These are phyloP conservation scores for Schrenkiella parvula DNA, from an alignment of 345 rosid genomes.

Conservation along the genomic window DNA sequence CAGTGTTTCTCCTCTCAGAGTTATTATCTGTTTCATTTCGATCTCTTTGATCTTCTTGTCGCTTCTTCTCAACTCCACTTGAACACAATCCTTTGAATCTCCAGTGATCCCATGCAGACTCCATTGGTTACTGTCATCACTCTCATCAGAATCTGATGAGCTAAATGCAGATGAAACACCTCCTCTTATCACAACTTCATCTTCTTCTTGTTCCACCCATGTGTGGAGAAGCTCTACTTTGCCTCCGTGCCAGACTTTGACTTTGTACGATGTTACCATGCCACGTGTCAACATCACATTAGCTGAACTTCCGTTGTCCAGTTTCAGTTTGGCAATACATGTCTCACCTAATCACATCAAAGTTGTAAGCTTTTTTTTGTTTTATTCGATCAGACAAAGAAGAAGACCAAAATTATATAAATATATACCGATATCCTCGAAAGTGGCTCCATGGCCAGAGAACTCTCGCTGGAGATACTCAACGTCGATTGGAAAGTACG, in stretches of 20 bases:
- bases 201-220: slow-evolving; percentile 56
- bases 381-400: background rate
- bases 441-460: slow-evolving; percentile 76
- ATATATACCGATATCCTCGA: slow-evolving; percentile 46
- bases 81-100: slow-evolving; percentile 42
- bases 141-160: slow-evolving; percentile 39
- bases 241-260: slow-evolving; percentile 75
- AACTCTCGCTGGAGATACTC: slow-evolving; percentile 67
- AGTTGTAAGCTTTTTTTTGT: background rate
- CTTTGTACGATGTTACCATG: slow-evolving; percentile 75
- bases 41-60: slow-evolving; percentile 41
- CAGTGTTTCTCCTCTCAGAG: slow-evolving; percentile 46
- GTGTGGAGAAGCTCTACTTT: slow-evolving; percentile 72
- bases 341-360: slow-evolving; percentile 37
- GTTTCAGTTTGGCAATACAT: slow-evolving; percentile 58
- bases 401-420: background rate
- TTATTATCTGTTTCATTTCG: slow-evolving; percentile 52
- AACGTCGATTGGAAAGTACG: slow-evolving; percentile 47
- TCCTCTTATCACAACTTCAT: slow-evolving; percentile 58
- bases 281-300: slow-evolving; percentile 66
- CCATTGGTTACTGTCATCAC: slow-evolving; percentile 45
- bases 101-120: slow-evolving; percentile 50
- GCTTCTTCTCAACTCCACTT: slow-evolving; percentile 49
- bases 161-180: slow-evolving; percentile 58
- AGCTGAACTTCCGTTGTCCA: slow-evolving; percentile 66